phyloP scores from a whole-genome alignment of 768 basidiomycete species.

The Suillus variegatus region DNA sequence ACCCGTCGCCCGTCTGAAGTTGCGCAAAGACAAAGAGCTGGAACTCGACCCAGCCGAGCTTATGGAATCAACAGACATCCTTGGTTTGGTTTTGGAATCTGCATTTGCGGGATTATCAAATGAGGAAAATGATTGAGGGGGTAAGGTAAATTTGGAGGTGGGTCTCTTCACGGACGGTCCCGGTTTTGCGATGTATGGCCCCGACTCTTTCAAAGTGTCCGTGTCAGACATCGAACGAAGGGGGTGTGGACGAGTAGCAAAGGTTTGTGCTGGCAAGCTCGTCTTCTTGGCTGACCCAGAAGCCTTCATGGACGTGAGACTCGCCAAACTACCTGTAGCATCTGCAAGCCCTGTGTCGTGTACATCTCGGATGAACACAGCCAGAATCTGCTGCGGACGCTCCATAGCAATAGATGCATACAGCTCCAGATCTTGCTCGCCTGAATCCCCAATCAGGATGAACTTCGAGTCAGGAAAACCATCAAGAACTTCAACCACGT shows the following conservation, averaged over 20 bases:
- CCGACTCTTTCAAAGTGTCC: neutral
- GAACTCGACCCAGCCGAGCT: constrained; percentile 26
- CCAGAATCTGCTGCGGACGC: constrained; percentile 68
- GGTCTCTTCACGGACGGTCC: neutral
- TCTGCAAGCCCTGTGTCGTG: constrained; percentile 50
- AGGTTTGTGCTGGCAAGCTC: constrained; percentile 6
- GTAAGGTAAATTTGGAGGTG: neutral
- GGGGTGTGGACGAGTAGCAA: neutral
- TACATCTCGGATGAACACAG: constrained; percentile 84
- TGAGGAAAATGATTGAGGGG: constrained; percentile 5
- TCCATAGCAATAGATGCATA: constrained; percentile 78
- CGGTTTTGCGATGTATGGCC: neutral
- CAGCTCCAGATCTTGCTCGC: constrained; percentile 94
- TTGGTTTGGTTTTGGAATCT: constrained; percentile 16
- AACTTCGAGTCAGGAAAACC: constrained; percentile 76
- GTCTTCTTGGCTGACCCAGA: constrained; percentile 7
- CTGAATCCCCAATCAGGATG: constrained; percentile 87
- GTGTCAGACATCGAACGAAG: constrained; percentile 8
- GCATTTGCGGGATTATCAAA: constrained; percentile 18
- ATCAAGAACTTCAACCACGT: constrained; percentile 76
- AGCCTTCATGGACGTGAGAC: constrained; percentile 9
- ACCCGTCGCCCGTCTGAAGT: constrained; percentile 9
- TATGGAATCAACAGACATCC: constrained; percentile 28
- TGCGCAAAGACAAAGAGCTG: constrained; percentile 13
- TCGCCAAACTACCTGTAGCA: constrained; percentile 52